Conservation (phyloP, 2,329 filamentous ascomycete genomes). For the Periconia sp. region DNA sequence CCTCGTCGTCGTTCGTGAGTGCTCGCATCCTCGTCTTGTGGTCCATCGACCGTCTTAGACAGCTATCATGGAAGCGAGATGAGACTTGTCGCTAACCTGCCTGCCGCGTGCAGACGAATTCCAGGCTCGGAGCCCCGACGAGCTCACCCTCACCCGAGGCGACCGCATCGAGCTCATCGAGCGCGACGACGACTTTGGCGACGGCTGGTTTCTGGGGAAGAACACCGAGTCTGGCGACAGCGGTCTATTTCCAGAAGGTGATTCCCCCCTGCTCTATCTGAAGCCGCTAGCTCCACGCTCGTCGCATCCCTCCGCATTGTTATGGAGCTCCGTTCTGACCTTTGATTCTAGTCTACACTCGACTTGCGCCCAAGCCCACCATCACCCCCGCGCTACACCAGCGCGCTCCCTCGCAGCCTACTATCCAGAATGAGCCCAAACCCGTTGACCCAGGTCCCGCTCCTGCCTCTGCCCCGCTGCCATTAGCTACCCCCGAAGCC, state of each 20-base stretch:
- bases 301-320: neutral
- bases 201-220: conserved; percentile 82
- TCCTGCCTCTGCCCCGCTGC: conserved; percentile 21
- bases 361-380: conserved; percentile 59
- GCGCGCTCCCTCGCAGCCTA: conserved; percentile 34
- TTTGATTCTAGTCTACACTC: conserved; percentile 65
- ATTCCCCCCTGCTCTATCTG: conserved; percentile 7
- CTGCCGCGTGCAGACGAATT: conserved; percentile 75
- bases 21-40: conserved; percentile 40
- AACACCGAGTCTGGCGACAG: conserved; percentile 76
- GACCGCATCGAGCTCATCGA: conserved; percentile 84
- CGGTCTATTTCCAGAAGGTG: conserved; percentile 84
- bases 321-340: conserved; percentile 2
- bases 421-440: conserved; percentile 16
- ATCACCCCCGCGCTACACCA: conserved; percentile 34
- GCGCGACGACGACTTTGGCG: conserved; percentile 85
- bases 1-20: conserved; percentile 75
- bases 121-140: conserved; percentile 86
- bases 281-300: conserved; percentile 2
- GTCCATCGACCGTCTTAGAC: neutral
- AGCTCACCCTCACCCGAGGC: conserved; percentile 85
- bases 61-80: conserved; percentile 10
- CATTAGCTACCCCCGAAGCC: conserved; percentile 21
- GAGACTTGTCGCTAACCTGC: conserved; percentile 17
- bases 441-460: conserved; percentile 22